Evolutionary conservation across 176 grass and related monocot genomes (phyloP), one percentile per base, ranked within the genome.

Genomic region (Microstegium vimineum): DNA sequence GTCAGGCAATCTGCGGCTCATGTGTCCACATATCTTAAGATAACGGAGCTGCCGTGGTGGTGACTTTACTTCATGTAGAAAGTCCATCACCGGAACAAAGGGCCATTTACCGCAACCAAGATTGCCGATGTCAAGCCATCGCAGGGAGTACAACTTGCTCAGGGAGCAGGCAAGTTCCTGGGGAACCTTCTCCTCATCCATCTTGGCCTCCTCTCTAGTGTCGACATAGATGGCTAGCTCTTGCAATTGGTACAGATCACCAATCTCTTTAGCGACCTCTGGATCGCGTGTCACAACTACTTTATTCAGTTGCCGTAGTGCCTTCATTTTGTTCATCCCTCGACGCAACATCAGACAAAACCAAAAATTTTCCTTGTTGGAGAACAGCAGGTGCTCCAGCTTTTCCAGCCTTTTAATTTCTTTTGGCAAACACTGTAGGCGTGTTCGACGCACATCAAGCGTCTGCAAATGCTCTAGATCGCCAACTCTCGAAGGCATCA

Each of bases 341-440:
- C 0, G 18, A 9, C 47, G 18, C 8, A 32, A 10, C 41, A 0
- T 35, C 72, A 47, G 57, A 14, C 2, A 10, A 3, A 12, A 2
- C 42, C 10, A 1, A 8, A 27, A 51, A 0, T 0, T 0, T 5
- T 0, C 0, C 7, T 4, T 49, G 8, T 15, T 0, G 1, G 5
- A 31, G 31, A 41, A 37, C 0, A 7, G 2, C 5, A 62, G 6
- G 34, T 1, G 6, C 54, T 79, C 62, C n/a, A 79, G 20, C 4
- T 66, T 79, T 10, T 51, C 42, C 7, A 78, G 27, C 4, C 47
- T 32, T 2, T 9, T 54, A 9, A 52, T 4, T 1, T 45, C 13
- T 2, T 57, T 7, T 0, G 78, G 42, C 16, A 70, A n/a, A 0
- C 1, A 2, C 0, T 6, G 0, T 6, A 80, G 62, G 33, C 0